Base-by-base conservation (phyloP, 495 filamentous ascomycete genomes). In the Aspergillus carlsbadensis region DNA sequence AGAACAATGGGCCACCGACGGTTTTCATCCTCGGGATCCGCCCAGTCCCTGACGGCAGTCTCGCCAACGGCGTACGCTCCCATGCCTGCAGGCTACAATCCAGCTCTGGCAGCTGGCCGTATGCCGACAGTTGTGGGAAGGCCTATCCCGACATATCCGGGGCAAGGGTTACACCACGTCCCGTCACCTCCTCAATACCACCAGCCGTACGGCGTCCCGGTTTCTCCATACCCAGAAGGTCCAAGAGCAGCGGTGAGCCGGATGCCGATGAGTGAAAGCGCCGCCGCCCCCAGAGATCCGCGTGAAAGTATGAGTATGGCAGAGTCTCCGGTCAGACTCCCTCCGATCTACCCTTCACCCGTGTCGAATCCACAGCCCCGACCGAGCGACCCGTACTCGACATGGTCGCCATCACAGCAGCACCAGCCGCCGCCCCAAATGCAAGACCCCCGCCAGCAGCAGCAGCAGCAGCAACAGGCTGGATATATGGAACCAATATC, bases 291-390 rank as follows among this genome's bases (percentile, higher is more conserved):
- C 14, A 53, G 65, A 42, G 70, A 68, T 21, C 64, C 67, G 31
- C 69, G 63, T 8, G 75, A 76, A 33, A 50, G 58, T 6, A 72
- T 72, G 46, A 50, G 58, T 6, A 72, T 72, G 46, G 41, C 59
- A 3, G 72, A 76, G 45, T 69, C 71, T 10, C 67, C 73, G n/a
- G 69, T 78, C 6, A 65, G 72, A 40, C 69, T 78, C 3, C 75
- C 75, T 5, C 75, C 75, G 7, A 77, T 78, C 6, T 70, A 71
- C 14, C 70, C 74, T 17, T 58, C 66, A 17, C 59, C 64, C 6
- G 56, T 60, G 51, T 60, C 64, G 4, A 72, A 66, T 4, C 64
- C 63, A 13, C 71, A 72, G 22, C 64, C 64, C 46, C 70, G 71
- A 29, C 50, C 70, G 15, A 77, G 73, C 26, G 75, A 76, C 60